Evolutionary conservation across 179 eudicot genomes (phyloP), one percentile per base, ranked within the genome.

Genomic region (Nepenthes alata): DNA sequence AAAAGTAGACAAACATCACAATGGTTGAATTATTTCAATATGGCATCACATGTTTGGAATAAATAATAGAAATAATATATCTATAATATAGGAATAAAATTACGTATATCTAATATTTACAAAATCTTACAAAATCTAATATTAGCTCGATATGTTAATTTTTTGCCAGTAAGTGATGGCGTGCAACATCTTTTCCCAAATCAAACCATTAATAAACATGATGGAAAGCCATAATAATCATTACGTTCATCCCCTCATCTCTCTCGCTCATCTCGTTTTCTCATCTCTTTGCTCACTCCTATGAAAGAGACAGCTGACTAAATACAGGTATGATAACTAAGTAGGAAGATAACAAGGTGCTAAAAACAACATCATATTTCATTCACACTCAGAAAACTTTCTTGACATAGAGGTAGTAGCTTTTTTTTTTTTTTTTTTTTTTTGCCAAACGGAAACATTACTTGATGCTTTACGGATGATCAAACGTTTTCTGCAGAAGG

Each of bases 401-500:
- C 50, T 11, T 8, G 11, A 6, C 11, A 11, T 0, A 47, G 50
- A 8, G 8, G 8, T 6, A 47, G 50, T 6, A 47, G 11, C 10
- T 47, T 47, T 47, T 8, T 47, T 11, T 25, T 25, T 25, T 25
- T 16, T 16, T 25, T 25, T 25, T 25, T 25, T 25, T 25, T 25
- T 25, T 25, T 25, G 25, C 50, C 53, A 49, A 6, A 49, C 2
- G 1, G n/a, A 49, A 49, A 14, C 53, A 49, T 49, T 12, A 49
- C 13, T 49, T 49, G 12, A 49, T 10, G 53, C 13, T 44, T 3
- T 49, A 49, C 53, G 11, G 57, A 37, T 37, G 66, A 53, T 77
- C 80, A 91, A 76, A 80, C 91, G 61, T 59, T 78, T 67, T 83
- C 89, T 47, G 91, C 74, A 63, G 89, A 78, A 60, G 77, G 77